Evolutionary conservation across 2,329 filamentous ascomycete species (phyloP), one percentile per base, ranked within the genome.

Genomic region (Sporothrix variecibatus): DNA sequence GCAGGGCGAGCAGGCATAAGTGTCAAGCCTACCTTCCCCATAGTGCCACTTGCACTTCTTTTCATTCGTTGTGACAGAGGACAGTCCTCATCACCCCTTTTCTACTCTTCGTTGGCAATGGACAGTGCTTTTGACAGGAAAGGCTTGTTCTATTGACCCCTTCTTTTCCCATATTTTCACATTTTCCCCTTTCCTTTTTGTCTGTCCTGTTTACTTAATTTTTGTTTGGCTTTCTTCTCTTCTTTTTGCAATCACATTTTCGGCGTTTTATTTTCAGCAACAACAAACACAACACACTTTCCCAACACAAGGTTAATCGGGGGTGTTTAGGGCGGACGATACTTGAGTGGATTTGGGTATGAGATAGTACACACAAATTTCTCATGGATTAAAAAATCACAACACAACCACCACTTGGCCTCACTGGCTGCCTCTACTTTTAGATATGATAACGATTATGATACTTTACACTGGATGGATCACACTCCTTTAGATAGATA

Each of bases 91-190:
- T 68, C 65, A 51, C 65, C 26, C 43, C n/a, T 51, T n/a, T 51
- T 68, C 11, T 68, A 31, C 28, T 34, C 65, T 68, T 68, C 65
- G 65, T 68, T 68, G 65, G 65, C 43, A 28, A 51, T 51, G 43
- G 34, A 6, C n/a, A 40, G 23, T n/a, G 20, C 34, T 53, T 15
- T 23, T 34, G 26, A 43, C 11, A 11, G 8, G 43, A 15, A n/a
- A 6, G 26, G 6, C 17, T 2, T 9, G 34, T 38, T 40, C 17
- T 23, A 3, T 46, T 17, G 51, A 26, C 38, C 51, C 51, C 53
- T 26, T 51, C 43, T 51, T 60, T 31, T 46, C 69, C 11, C 68
- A 38, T 8, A 1, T 26, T 49, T 53, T 56, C 9, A 49, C 62
- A 2, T 51, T 51, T 26, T 38, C 8, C 26, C 40, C 15, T 26